These are phyloP conservation scores for Colletotrichum horii DNA, from an alignment of 2,329 filamentous ascomycete genomes.

Conservation along the genomic window DNA sequence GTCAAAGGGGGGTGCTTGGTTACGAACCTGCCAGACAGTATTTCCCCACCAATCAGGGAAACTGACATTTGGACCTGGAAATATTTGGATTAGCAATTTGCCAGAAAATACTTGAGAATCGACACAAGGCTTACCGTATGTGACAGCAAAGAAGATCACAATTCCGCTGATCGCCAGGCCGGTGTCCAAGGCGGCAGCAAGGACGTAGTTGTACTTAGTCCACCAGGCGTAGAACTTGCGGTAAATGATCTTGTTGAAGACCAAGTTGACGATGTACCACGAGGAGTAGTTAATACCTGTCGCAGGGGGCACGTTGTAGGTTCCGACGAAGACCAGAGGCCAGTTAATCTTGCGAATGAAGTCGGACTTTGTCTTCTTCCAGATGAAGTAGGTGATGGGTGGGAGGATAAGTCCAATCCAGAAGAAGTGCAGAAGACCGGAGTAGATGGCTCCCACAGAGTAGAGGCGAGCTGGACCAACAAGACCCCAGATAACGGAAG, in stretches of 20 bases:
- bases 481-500: constrained; percentile 66
- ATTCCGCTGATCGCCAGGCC: constrained; percentile 61
- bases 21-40: constrained; percentile 27
- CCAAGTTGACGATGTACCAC: constrained; percentile 58
- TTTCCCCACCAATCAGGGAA: constrained; percentile 60
- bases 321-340: constrained; percentile 57
- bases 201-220: constrained; percentile 62
- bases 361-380: constrained; percentile 49
- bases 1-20: not conserved
- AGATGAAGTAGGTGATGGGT: constrained; percentile 51
- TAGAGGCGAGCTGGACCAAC: constrained; percentile 49
- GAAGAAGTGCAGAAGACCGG: constrained; percentile 56
- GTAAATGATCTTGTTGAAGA: constrained; percentile 61
- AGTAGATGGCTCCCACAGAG: constrained; percentile 48
- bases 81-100: constrained; percentile 27
- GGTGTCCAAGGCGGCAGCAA: constrained; percentile 62
- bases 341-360: constrained; percentile 54
- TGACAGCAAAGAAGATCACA: constrained; percentile 49
- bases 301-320: constrained; percentile 56
- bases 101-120: constrained; percentile 25
- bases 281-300: constrained; percentile 60
- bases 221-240: constrained; percentile 60
- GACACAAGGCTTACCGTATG: constrained; percentile 43
- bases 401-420: constrained; percentile 56
- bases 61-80: constrained; percentile 43